A percentile compares a stretch with the other conserved stretches of the same genome.
phyloP scores from a whole-genome alignment of 148 eudicot genomes.

The Amaranthus hypochondriacus region DNA sequence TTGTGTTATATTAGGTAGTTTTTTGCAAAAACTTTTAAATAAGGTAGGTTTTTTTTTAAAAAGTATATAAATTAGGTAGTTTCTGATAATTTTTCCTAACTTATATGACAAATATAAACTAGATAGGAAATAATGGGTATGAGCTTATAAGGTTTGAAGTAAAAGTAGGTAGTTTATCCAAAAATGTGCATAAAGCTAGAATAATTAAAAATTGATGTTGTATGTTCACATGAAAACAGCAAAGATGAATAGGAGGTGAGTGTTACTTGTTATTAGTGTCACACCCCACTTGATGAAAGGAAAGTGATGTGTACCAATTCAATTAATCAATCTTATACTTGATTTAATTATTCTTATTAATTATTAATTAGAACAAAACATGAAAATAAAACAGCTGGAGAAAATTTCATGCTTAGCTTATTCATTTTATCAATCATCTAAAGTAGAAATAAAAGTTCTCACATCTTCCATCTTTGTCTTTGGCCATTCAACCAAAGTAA shows the following conservation, averaged over 20 bases:
- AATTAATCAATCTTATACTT: background rate
- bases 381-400: conserved; percentile 14
- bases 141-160: background rate
- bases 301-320: conserved; percentile 10
- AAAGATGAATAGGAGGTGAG: background rate
- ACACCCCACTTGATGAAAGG: conserved; percentile 13
- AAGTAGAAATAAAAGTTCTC: conserved; percentile 6
- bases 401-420: background rate
- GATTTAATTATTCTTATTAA: background rate
- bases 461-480: conserved; percentile 15
- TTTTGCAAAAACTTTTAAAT: too few relatives aligned
- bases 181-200: conserved; percentile 10
- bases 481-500: conserved; percentile 18
- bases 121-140: conserved; percentile 6
- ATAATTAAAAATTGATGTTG: background rate
- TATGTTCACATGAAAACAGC: conserved; percentile 9
- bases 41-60: too few relatives aligned
- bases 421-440: conserved; percentile 7
- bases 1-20: too few relatives aligned
- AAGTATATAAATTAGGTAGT: too few relatives aligned
- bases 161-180: background rate
- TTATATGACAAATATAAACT: too few relatives aligned
- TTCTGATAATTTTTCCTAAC: too few relatives aligned
- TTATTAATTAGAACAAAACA: background rate
- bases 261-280: conserved; percentile 12